Percentiles rank a stretch among this genome's conserved stretches.
phyloP scores from a whole-genome alignment of 2,329 filamentous ascomycete species.

The Whalleya microplaca region DNA sequence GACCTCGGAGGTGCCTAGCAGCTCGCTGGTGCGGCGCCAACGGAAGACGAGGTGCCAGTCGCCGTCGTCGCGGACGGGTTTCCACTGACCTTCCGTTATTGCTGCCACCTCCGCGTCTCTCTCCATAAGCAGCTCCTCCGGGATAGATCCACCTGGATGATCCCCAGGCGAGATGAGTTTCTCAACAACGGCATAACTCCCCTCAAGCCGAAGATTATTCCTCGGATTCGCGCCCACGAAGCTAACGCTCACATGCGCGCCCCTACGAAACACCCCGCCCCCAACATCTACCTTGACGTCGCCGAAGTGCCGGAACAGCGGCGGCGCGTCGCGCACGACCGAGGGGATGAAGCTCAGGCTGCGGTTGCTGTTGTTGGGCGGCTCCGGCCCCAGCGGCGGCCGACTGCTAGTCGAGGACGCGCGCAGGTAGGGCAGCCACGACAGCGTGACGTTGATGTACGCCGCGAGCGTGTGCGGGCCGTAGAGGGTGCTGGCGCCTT shows the following conservation, averaged over 20 bases:
- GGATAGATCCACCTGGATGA: constrained; percentile 23
- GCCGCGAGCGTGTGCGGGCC: constrained; percentile 83
- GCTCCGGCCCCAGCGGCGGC: constrained; percentile 56
- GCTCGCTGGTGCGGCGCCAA: constrained; percentile 73
- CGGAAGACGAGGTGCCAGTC: constrained; percentile 84
- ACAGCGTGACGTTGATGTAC: constrained; percentile 79
- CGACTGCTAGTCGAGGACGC: constrained; percentile 44
- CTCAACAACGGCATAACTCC: constrained; percentile 79
- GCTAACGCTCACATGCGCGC: constrained; percentile 63
- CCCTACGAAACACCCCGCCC: constrained; percentile 56
- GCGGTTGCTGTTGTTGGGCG: constrained; percentile 76
- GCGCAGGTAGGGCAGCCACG: constrained; percentile 70
- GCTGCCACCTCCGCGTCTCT: constrained; percentile 1
- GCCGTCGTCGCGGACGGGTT: constrained; percentile 68
- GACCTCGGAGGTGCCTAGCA: constrained; percentile 77
- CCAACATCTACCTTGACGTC: constrained; percentile 60
- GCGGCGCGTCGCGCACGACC: constrained; percentile 73
- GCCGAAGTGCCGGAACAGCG: constrained; percentile 71
- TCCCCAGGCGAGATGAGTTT: constrained; percentile 44
- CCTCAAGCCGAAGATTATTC: constrained; percentile 79
- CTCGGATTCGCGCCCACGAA: constrained; percentile 89
- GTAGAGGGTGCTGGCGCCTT: constrained; percentile 87
- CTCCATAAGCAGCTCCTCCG: constrained; percentile 6
- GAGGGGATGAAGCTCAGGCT: constrained; percentile 79
- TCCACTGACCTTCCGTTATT: constrained; percentile 55